A percentile compares a stretch with the other conserved stretches of the same genome.
Evolutionary conservation across 495 filamentous ascomycete species (phyloP).

Genomic region (Neurospora sp.): DNA sequence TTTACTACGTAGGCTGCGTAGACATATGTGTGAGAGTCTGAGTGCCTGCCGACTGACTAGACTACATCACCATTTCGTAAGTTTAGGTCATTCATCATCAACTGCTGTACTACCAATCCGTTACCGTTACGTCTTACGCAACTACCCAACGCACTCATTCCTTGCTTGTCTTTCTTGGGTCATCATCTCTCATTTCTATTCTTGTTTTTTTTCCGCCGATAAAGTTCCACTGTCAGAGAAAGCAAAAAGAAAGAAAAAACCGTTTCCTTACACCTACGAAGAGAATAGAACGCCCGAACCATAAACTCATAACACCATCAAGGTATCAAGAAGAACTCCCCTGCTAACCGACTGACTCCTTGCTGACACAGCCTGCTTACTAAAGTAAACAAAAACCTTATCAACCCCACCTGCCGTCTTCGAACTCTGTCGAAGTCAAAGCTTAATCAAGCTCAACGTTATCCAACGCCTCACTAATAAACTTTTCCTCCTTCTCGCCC

Average conservation of each 20-base stretch:
- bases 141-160: background rate
- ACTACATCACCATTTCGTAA: background rate
- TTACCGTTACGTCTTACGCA: background rate
- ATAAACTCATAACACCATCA: background rate
- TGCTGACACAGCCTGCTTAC: background rate
- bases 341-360: background rate
- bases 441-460: constrained; percentile 23
- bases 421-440: no score
- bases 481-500: constrained; percentile 18
- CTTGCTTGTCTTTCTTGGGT: background rate
- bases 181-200: background rate
- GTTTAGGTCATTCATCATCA: background rate
- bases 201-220: background rate
- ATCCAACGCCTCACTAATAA: constrained; percentile 32
- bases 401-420: no score
- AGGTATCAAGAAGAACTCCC: background rate
- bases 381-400: background rate
- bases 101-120: background rate
- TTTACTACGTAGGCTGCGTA: no score
- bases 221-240: background rate
- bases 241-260: background rate
- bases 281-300: background rate
- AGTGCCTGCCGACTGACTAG: background rate
- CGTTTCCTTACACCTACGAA: background rate
- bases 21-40: background rate